Conservation (phyloP, 495 filamentous ascomycete genomes). For the Tetracladium setigerum region DNA sequence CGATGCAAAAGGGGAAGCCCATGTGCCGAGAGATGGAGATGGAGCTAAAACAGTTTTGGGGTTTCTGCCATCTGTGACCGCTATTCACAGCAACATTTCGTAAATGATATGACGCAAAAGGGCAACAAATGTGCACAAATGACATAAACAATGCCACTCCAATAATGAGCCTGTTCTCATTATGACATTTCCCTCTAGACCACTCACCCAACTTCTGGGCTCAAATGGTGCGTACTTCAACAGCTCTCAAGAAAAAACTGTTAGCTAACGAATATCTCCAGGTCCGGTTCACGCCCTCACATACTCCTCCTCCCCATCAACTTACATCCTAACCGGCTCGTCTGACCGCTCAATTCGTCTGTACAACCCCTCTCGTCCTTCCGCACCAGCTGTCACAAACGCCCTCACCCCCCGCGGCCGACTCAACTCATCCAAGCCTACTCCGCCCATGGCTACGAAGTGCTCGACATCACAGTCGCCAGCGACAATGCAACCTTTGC, state of each 20-base stretch:
- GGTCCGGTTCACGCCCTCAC: constrained; percentile 66
- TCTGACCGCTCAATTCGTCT: constrained; percentile 79
- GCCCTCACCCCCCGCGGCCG: constrained; percentile 27
- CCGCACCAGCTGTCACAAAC: constrained; percentile 32
- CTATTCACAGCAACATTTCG: no score
- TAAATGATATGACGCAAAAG: no score
- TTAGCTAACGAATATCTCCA: constrained; percentile 19
- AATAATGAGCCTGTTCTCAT: not conserved
- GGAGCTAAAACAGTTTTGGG: no score
- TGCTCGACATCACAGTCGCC: constrained; percentile 71
- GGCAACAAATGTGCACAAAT: no score
- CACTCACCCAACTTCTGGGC: constrained; percentile 19
- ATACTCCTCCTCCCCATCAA: constrained; percentile 59
- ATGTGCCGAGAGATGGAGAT: no score
- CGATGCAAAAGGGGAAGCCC: no score
- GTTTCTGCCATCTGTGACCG: no score
- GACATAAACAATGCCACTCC: no score
- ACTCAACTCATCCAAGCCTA: constrained; percentile 71
- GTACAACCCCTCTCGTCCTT: constrained; percentile 55
- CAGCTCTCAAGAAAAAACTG: not conserved
- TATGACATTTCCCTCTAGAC: constrained; percentile 21
- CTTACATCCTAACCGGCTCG: constrained; percentile 80
- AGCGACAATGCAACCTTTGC: constrained; percentile 73
- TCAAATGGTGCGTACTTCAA: constrained; percentile 24
- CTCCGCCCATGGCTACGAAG: constrained; percentile 81